Conservation (phyloP, 2,329 filamentous ascomycete genomes). For the Chrysoporthe austroafricana region DNA sequence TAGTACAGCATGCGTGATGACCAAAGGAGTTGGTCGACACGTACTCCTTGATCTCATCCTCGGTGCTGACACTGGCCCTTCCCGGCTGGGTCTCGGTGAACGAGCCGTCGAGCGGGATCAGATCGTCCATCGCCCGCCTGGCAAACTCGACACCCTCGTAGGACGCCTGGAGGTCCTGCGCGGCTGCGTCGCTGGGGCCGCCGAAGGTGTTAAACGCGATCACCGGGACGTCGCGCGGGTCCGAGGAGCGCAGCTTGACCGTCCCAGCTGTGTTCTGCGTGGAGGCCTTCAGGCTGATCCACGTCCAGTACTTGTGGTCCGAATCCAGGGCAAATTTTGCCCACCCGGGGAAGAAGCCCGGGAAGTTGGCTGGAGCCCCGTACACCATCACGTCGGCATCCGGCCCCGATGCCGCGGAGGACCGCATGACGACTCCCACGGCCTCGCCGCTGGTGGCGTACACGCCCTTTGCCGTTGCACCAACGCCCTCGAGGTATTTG, state of each 20-base stretch:
- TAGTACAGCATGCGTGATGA: slow-evolving; percentile 30
- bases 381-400: slow-evolving; percentile 42
- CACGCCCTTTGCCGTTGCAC: slow-evolving; percentile 34
- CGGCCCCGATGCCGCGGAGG: slow-evolving; percentile 34
- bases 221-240: slow-evolving; percentile 66
- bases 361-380: slow-evolving; percentile 45
- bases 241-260: slow-evolving; percentile 61
- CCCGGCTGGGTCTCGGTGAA: slow-evolving; percentile 32
- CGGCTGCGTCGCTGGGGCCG: slow-evolving; percentile 50
- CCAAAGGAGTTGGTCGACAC: slow-evolving; percentile 30
- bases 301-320: slow-evolving; percentile 46
- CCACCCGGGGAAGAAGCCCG: slow-evolving; percentile 46
- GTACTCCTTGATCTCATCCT: slow-evolving; percentile 31
- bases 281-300: slow-evolving; percentile 62
- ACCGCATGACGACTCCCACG: slow-evolving; percentile 36
- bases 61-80: slow-evolving; percentile 19
- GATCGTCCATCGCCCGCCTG: slow-evolving; percentile 36
- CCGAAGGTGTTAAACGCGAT: slow-evolving; percentile 68
- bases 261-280: slow-evolving; percentile 65
- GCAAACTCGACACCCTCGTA: slow-evolving; percentile 59
- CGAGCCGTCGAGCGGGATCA: slow-evolving; percentile 22
- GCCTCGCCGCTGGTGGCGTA: slow-evolving; percentile 43
- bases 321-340: slow-evolving; percentile 36
- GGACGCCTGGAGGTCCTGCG: slow-evolving; percentile 55
- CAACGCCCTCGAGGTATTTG: slow-evolving; percentile 32